These are phyloP conservation scores for Lichtheimia corymbifera DNA, from an alignment of 371 early-diverging fungal genomes.

Conservation along the genomic window DNA sequence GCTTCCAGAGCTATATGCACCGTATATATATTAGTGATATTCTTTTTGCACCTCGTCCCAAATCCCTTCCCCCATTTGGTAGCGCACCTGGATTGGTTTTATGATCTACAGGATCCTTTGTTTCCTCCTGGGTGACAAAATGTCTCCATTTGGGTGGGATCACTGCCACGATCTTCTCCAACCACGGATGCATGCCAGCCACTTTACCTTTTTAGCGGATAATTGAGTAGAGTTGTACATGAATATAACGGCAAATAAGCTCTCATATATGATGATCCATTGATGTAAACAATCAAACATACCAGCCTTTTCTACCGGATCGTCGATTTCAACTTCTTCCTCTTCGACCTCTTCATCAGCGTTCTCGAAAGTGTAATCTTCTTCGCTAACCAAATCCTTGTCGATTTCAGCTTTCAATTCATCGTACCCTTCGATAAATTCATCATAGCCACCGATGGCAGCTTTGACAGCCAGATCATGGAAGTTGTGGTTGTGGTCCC, in stretches of 20 bases:
- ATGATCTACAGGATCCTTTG: background rate
- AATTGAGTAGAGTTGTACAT: background rate
- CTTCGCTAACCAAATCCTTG: slow-evolving; percentile 20
- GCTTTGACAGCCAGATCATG: slow-evolving; percentile 76
- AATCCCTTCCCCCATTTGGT: too few relatives aligned
- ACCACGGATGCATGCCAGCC: slow-evolving; percentile 1
- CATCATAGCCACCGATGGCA: slow-evolving; percentile 64
- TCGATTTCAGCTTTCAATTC: slow-evolving; percentile 27
- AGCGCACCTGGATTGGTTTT: slow-evolving; percentile 1
- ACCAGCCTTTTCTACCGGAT: slow-evolving; percentile 16
- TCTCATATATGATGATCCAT: too few relatives aligned
- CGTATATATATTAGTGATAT: background rate
- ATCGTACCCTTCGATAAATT: slow-evolving; percentile 46
- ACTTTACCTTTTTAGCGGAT: slow-evolving; percentile 17
- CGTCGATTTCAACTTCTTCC: slow-evolving; percentile 12
- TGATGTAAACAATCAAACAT: background rate
- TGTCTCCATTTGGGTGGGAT: slow-evolving; percentile 15
- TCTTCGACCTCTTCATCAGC: slow-evolving; percentile 18
- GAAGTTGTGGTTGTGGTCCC: slow-evolving; percentile 74
- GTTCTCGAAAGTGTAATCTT: slow-evolving; percentile 8
- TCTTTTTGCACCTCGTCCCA: background rate
- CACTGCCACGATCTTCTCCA: slow-evolving; percentile 12
- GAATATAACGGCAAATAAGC: background rate
- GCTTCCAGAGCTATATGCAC: slow-evolving; percentile 32
- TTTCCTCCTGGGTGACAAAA: slow-evolving; percentile 1